A percentile compares a stretch with the other conserved stretches of the same genome.
These are phyloP conservation scores for Mortierella sp. DNA, from an alignment of 371 early-diverging fungal species.

Conservation along the genomic window DNA sequence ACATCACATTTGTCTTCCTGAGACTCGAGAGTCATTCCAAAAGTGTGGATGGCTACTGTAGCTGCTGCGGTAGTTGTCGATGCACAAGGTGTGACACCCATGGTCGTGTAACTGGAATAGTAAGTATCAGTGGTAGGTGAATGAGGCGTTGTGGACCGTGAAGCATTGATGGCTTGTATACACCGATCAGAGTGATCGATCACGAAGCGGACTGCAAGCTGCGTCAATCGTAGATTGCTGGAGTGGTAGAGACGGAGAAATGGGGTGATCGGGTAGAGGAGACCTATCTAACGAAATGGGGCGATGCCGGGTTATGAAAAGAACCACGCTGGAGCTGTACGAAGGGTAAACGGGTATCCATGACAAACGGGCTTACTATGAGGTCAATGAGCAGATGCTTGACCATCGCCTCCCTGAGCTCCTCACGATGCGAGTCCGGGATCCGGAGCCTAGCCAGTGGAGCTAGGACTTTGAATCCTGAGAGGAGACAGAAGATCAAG, in stretches of 20 bases:
- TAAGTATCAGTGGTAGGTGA: too few species aligned
- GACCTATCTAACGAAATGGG: slow-evolving; percentile 17
- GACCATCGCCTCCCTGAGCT: slow-evolving; percentile 5
- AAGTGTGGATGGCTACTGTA: too few species aligned
- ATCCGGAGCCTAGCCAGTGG: slow-evolving; percentile 19
- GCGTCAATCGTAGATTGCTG: slow-evolving; percentile 19
- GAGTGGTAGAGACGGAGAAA: slow-evolving; percentile 14
- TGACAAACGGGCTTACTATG: slow-evolving; percentile 15
- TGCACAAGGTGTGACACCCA: background rate
- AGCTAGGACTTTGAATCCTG: slow-evolving; percentile 16
- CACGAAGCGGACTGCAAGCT: background rate
- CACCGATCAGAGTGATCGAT: slow-evolving; percentile 22
- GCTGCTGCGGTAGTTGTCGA: background rate
- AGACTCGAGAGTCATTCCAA: background rate
- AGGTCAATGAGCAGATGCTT: slow-evolving; percentile 7
- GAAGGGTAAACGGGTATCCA: too few species aligned
- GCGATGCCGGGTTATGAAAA: background rate
- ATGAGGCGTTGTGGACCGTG: too few species aligned
- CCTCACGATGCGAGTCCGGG: background rate
- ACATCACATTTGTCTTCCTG: background rate
- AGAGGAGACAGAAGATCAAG: slow-evolving; percentile 5
- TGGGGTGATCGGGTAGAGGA: slow-evolving; percentile 10
- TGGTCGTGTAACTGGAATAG: too few species aligned
- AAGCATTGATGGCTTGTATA: slow-evolving; percentile 15
- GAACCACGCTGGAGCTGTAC: too few species aligned